phyloP scores from a whole-genome alignment of 495 filamentous ascomycete species.

The Hapsidospora chrysogenum region DNA sequence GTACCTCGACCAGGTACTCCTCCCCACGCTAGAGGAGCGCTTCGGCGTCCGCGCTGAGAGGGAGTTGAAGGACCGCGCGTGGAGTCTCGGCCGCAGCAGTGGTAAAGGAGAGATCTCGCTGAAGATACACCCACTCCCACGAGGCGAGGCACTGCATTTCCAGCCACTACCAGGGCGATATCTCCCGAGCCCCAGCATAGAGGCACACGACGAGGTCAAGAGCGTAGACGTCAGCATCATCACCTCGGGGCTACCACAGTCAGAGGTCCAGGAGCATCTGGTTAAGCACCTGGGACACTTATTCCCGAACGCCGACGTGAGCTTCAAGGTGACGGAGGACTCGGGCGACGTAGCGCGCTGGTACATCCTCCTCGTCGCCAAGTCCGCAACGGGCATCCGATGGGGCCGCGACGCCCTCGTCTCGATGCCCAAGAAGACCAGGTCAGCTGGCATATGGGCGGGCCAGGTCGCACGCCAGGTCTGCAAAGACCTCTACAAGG shows the following conservation, averaged over 20 bases:
- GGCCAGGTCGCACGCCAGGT: conserved; percentile 29
- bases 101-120: conserved; percentile 42
- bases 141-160: conserved; percentile 24
- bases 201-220: conserved; percentile 20
- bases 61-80: conserved; percentile 43
- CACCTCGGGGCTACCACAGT: conserved; percentile 27
- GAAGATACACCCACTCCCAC: conserved; percentile 33
- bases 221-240: conserved; percentile 43
- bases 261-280: conserved; percentile 19
- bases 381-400: conserved; percentile 40
- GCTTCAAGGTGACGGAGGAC: conserved; percentile 36
- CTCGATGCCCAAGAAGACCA: conserved; percentile 26
- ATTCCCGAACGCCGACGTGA: conserved; percentile 28
- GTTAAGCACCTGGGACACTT: conserved; percentile 15
- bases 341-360: conserved; percentile 42
- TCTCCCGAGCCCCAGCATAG: neutral
- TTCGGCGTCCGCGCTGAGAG: conserved; percentile 42
- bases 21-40: conserved; percentile 47
- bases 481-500: conserved; percentile 37
- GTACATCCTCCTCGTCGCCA: conserved; percentile 59
- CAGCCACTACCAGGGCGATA: conserved; percentile 17
- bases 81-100: conserved; percentile 39
- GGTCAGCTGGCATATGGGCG: conserved; percentile 10
- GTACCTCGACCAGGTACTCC: conserved; percentile 59
- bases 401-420: conserved; percentile 53